Conservation (phyloP, 176 grass and related monocot species). For the Triticum aestivum region IWGSC_CS_RefSeq_v2.1 NC_057796.1:358348721-358349220, state of each 20-base stretch:
- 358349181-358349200: constrained; percentile 29
- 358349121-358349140: constrained; percentile 86
- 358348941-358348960: not conserved
- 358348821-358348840: constrained; percentile 65
- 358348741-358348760: not conserved
- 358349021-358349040: no score
- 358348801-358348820: not conserved
- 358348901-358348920: constrained; percentile 89
- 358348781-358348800: not conserved
- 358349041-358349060: not conserved
- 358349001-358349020: no score
- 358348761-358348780: not conserved
- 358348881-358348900: constrained; percentile 75
- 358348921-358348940: constrained; percentile 58
- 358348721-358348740: not conserved
- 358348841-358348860: constrained; percentile 91
- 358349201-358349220: not conserved
- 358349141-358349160: constrained; percentile 80
- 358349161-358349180: constrained; percentile 73
- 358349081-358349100: constrained; percentile 89
- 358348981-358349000: not conserved
- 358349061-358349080: constrained; percentile 58
- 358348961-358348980: not conserved
- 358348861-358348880: constrained; percentile 92
- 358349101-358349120: constrained; percentile 85